Evolutionary conservation across 2,329 filamentous ascomycete species (phyloP).

Genomic region (Lomentospora prolificans): DNA sequence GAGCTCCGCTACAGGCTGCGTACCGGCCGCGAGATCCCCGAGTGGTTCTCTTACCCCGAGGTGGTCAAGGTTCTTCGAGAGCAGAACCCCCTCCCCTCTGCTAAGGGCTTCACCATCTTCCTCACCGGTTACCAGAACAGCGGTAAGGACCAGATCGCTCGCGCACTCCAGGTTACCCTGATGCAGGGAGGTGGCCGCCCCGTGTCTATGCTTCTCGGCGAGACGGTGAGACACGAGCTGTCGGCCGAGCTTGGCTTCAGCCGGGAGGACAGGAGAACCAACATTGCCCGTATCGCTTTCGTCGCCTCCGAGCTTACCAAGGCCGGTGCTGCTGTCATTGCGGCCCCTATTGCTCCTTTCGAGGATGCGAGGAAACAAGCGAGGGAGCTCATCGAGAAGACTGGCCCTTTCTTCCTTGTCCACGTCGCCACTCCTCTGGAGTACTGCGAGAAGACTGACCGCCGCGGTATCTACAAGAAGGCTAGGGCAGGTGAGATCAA

Average conservation of each 20-base stretch:
- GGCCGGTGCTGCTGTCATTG: conserved; percentile 88
- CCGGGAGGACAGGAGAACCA: conserved; percentile 82
- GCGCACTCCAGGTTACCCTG: conserved; percentile 89
- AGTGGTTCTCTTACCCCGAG: conserved; percentile 99
- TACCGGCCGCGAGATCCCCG: conserved; percentile 88
- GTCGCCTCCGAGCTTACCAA: conserved; percentile 91
- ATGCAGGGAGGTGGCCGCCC: conserved; percentile 96
- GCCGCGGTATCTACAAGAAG: conserved; percentile 76
- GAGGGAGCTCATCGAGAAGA: conserved; percentile 76
- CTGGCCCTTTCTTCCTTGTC: conserved; percentile 86
- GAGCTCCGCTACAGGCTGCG: conserved; percentile 88
- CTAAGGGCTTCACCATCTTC: conserved; percentile 97
- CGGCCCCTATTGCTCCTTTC: conserved; percentile 91
- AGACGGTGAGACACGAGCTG: conserved; percentile 88
- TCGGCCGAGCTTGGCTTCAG: conserved; percentile 94
- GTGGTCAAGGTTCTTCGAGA: conserved; percentile 94
- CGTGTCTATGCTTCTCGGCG: conserved; percentile 87
- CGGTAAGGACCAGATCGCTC: conserved; percentile 93
- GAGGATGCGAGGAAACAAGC: conserved; percentile 68
- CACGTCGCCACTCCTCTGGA: conserved; percentile 91
- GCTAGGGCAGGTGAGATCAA: conserved; percentile 87
- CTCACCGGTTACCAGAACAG: conserved; percentile 94
- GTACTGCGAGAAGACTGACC: conserved; percentile 91
- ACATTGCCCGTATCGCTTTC: conserved; percentile 93
- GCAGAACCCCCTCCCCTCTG: conserved; percentile 82